Evolutionary conservation across 441 rosid species (phyloP).

Genomic region (Gossypium lobatum): DNA sequence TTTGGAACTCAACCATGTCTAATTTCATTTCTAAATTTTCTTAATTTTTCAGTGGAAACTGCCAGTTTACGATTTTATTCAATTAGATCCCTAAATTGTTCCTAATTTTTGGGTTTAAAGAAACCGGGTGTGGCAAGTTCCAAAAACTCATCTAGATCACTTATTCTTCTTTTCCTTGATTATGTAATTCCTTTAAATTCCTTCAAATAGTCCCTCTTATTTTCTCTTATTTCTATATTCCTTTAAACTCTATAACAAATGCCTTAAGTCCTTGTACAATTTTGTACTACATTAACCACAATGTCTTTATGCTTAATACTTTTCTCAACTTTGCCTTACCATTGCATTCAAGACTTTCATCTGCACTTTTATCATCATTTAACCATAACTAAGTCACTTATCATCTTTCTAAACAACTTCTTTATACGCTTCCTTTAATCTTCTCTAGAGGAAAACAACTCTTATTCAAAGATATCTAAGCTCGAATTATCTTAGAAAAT

Average conservation of each 20-base stretch:
- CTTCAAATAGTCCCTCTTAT: neutral
- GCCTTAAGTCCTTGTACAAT: neutral
- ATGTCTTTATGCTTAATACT: neutral
- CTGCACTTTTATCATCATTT: neutral
- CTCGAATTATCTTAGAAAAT: neutral
- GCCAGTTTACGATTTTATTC: too few species aligned
- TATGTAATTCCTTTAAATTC: neutral
- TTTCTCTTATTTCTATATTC: neutral
- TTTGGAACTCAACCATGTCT: too few species aligned
- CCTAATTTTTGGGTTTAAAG: too few species aligned
- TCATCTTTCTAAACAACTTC: too few species aligned
- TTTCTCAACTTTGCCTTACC: neutral
- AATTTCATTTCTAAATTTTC: too few species aligned
- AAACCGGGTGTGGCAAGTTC: neutral
- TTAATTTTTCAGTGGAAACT: too few species aligned
- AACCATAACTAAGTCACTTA: neutral
- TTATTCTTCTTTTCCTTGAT: too few species aligned
- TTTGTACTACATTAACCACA: neutral
- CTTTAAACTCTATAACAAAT: neutral
- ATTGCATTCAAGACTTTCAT: neutral
- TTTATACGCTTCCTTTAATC: neutral
- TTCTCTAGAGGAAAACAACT: neutral
- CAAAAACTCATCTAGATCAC: neutral
- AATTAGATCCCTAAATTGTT: too few species aligned
- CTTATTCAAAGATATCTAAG: neutral